phyloP scores from a whole-genome alignment of 1,139 yeast genomes.

The Geotrichum klebahnii region DNA sequence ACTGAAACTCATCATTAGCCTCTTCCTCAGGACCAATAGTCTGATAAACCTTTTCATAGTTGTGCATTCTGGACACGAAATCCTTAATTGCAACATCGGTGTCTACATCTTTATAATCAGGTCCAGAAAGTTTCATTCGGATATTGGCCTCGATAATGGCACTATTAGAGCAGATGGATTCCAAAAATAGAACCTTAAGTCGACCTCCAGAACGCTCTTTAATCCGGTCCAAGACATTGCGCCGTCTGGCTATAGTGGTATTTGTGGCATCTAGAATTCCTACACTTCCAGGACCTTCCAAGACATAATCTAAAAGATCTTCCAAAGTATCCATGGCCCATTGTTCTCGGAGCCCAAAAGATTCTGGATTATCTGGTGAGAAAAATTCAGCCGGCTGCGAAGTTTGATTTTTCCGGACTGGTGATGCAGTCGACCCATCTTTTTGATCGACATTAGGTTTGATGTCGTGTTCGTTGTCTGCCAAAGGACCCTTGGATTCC shows the following conservation, averaged over 20 bases:
- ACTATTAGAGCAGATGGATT: constrained; percentile 80
- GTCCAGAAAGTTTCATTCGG: constrained; percentile 81
- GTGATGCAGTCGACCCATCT: background rate
- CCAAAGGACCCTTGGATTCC: constrained; percentile 67
- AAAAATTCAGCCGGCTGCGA: constrained; percentile 68
- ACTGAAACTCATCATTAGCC: constrained; percentile 61
- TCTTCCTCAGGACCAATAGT: constrained; percentile 71
- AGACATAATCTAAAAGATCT: constrained; percentile 71
- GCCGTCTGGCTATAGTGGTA: constrained; percentile 72
- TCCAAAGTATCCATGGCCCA: constrained; percentile 97
- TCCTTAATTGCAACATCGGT: constrained; percentile 74
- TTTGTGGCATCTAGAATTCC: constrained; percentile 93
- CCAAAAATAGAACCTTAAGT: constrained; percentile 77
- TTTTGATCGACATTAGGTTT: background rate
- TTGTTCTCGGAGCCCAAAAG: constrained; percentile 69
- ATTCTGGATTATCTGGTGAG: constrained; percentile 68
- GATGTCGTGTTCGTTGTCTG: constrained; percentile 44
- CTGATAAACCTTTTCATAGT: constrained; percentile 86
- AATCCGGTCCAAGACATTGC: constrained; percentile 63
- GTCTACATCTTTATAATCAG: constrained; percentile 86
- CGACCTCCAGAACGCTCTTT: constrained; percentile 67
- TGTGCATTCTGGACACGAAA: constrained; percentile 73
- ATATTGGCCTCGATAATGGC: constrained; percentile 76
- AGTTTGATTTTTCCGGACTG: constrained; percentile 21
- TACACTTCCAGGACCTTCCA: constrained; percentile 80